A percentile compares a stretch with the other conserved stretches of the same genome.
Evolutionary conservation across 257 asterid genomes (phyloP).

Genomic region (Solanum pinnatisectum): DNA sequence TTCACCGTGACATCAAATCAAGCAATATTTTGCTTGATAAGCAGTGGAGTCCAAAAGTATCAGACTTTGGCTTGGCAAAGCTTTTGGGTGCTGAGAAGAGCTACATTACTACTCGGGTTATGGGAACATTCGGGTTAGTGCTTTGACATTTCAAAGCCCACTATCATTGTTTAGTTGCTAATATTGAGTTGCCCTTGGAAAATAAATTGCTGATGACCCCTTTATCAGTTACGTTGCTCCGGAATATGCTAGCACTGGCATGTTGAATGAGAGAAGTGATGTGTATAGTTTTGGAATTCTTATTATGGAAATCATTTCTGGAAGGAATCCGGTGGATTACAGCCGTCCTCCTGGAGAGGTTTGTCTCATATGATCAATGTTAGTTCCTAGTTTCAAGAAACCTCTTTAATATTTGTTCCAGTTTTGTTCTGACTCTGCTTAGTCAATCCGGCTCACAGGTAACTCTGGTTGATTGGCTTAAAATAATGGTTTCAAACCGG

Average conservation of each 20-base stretch:
- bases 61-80: constrained; percentile 88
- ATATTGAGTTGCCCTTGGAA: background rate
- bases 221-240: constrained; percentile 76
- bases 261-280: constrained; percentile 87
- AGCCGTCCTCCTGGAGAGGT: constrained; percentile 87
- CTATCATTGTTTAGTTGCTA: background rate
- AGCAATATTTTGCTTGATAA: constrained; percentile 77
- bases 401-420: background rate
- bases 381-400: background rate
- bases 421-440: background rate
- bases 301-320: constrained; percentile 78
- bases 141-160: background rate
- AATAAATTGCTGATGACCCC: background rate
- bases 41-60: constrained; percentile 73
- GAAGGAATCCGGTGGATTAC: constrained; percentile 80
- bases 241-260: constrained; percentile 87
- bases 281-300: constrained; percentile 88
- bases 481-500: constrained; percentile 74
- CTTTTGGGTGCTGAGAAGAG: constrained; percentile 79
- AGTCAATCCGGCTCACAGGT: constrained; percentile 29
- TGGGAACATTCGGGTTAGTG: constrained; percentile 95
- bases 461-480: constrained; percentile 82
- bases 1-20: constrained; percentile 85
- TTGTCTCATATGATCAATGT: background rate
- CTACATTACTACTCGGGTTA: constrained; percentile 77